These are phyloP conservation scores for Aspergillus aculeatinus DNA, from an alignment of 2,329 filamentous ascomycete species.

Conservation along the genomic window DNA sequence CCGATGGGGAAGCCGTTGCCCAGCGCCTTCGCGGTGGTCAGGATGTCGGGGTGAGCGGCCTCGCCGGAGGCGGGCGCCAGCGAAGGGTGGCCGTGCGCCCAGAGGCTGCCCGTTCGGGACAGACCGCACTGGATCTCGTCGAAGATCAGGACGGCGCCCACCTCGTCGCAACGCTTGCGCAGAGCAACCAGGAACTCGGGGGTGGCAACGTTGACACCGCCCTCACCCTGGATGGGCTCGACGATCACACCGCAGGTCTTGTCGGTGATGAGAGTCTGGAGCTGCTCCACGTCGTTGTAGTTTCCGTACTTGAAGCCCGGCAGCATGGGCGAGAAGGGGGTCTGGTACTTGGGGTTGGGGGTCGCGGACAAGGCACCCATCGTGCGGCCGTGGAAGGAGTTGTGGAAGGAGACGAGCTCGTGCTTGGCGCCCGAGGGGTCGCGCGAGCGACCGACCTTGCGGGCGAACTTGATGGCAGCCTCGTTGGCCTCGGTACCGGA, in stretches of 20 bases:
- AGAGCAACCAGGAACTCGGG: constrained; percentile 81
- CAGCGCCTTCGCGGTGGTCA: constrained; percentile 93
- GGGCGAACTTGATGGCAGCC: constrained; percentile 93
- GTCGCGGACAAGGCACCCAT: constrained; percentile 96
- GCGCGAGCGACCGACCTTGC: constrained; percentile 78
- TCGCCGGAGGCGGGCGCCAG: constrained; percentile 41
- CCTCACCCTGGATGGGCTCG: constrained; percentile 96
- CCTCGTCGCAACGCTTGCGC: constrained; percentile 78
- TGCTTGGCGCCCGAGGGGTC: constrained; percentile 71
- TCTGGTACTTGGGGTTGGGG: constrained; percentile 96
- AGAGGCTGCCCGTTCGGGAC: constrained; percentile 80
- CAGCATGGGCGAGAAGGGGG: constrained; percentile 91
- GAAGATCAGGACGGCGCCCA: constrained; percentile 86
- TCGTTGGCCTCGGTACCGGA: constrained; percentile 97
- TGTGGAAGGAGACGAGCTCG: constrained; percentile 86
- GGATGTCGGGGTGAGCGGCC: constrained; percentile 85
- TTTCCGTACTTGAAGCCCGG: constrained; percentile 85
- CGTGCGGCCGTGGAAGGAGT: constrained; percentile 93
- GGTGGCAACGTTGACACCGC: constrained; percentile 80
- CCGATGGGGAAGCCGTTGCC: constrained; percentile 96
- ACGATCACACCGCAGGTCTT: constrained; percentile 92
- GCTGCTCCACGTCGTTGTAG: constrained; percentile 75
- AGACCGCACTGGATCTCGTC: constrained; percentile 98
- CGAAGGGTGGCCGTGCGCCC: constrained; percentile 78
- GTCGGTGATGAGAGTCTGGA: constrained; percentile 74